These are phyloP conservation scores for Melastoma candidum DNA, from an alignment of 441 rosid species.

Conservation along the genomic window DNA sequence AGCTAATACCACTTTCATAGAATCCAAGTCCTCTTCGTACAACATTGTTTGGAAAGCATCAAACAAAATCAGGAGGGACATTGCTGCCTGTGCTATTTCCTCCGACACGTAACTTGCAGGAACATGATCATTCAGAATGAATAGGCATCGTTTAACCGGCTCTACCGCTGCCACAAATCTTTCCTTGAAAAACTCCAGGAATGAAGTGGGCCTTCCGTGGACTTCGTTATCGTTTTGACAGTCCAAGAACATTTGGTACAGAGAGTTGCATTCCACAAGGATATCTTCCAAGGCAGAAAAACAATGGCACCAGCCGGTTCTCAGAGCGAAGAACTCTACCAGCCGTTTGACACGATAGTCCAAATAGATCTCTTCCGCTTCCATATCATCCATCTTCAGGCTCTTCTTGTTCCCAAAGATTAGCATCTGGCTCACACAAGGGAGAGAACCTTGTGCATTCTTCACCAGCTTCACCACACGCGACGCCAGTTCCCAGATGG, in stretches of 20 bases:
- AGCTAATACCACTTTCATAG: slow-evolving; percentile 20
- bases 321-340: slow-evolving; percentile 20
- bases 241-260: slow-evolving; percentile 11
- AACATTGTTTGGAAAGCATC: slow-evolving; percentile 18
- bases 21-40: slow-evolving; percentile 8
- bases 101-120: slow-evolving; percentile 16
- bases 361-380: slow-evolving; percentile 27
- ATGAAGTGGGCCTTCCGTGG: slow-evolving; percentile 11
- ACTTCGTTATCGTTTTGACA: slow-evolving; percentile 12
- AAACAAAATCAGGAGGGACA: slow-evolving; percentile 20
- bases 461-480: slow-evolving; percentile 27
- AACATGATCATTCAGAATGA: slow-evolving; percentile 21
- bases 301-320: slow-evolving; percentile 22
- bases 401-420: slow-evolving; percentile 27
- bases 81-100: slow-evolving; percentile 5
- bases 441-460: too few species aligned
- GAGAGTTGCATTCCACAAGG: slow-evolving; percentile 7
- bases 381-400: slow-evolving; percentile 18
- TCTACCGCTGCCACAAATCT: slow-evolving; percentile 9
- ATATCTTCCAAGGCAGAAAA: slow-evolving; percentile 21
- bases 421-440: slow-evolving; percentile 14
- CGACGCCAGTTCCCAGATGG: slow-evolving; percentile 38
- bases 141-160: slow-evolving; percentile 20
- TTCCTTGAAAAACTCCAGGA: slow-evolving; percentile 22
- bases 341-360: slow-evolving; percentile 29